These are phyloP conservation scores for Cordyceps javanica DNA, from an alignment of 2,329 filamentous ascomycete species.

Conservation along the genomic window DNA sequence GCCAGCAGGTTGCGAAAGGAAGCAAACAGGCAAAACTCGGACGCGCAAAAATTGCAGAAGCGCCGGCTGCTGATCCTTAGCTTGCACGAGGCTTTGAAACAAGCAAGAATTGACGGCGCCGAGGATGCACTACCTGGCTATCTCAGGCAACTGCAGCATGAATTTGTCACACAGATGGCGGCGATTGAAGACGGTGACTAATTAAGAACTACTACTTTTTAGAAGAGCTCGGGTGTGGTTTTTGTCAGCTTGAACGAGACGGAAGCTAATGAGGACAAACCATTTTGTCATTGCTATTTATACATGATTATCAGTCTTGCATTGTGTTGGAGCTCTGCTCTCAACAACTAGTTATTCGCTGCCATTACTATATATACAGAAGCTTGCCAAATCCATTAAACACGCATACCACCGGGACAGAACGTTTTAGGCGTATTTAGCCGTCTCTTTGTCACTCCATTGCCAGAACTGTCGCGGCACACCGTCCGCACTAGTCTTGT, in stretches of 20 bases:
- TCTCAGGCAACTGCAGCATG: constrained; percentile 46
- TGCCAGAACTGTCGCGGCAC: constrained; percentile 26
- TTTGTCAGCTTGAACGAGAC: background rate
- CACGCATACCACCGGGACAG: background rate
- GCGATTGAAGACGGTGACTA: constrained; percentile 2
- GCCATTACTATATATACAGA: background rate
- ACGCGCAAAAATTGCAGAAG: constrained; percentile 51
- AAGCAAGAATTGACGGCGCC: constrained; percentile 58
- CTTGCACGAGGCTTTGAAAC: constrained; percentile 64
- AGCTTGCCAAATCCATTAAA: background rate
- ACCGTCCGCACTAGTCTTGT: constrained; percentile 25
- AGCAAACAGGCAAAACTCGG: constrained; percentile 51
- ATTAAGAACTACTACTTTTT: background rate
- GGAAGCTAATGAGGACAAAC: background rate
- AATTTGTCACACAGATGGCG: constrained; percentile 12
- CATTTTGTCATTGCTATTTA: background rate
- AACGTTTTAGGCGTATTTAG: background rate
- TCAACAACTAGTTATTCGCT: background rate
- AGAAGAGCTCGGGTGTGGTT: background rate
- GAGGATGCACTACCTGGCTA: constrained; percentile 57
- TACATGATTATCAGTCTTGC: background rate
- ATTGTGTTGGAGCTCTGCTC: background rate
- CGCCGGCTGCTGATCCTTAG: constrained; percentile 68
- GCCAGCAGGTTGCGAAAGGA: constrained; percentile 54
- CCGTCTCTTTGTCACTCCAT: constrained; percentile 28